phyloP scores from a whole-genome alignment of 2,329 filamentous ascomycete genomes.

The Pseudopithomyces maydicus region DNA sequence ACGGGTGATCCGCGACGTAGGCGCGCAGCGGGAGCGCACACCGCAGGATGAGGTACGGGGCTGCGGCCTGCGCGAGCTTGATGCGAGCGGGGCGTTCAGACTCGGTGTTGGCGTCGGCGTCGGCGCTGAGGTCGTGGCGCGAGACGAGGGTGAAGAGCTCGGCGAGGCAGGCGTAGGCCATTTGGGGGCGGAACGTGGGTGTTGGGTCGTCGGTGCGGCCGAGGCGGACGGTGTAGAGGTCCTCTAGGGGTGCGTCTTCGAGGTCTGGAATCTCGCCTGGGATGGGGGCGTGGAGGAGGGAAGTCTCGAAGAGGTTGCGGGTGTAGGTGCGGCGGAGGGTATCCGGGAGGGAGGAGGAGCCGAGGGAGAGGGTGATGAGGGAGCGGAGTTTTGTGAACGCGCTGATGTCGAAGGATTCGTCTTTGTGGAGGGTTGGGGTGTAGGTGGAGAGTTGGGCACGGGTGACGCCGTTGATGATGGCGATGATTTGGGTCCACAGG shows the following conservation, averaged over 20 bases:
- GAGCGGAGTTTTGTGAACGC: slow-evolving; percentile 72
- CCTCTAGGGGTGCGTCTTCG: slow-evolving; percentile 59
- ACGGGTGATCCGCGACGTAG: slow-evolving; percentile 89
- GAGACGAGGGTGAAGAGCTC: slow-evolving; percentile 67
- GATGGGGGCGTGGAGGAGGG: slow-evolving; percentile 76
- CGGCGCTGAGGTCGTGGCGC: slow-evolving; percentile 49
- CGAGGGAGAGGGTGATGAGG: slow-evolving; percentile 76
- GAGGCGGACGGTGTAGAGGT: slow-evolving; percentile 67
- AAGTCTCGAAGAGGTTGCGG: slow-evolving; percentile 78
- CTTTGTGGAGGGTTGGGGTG: slow-evolving; percentile 48
- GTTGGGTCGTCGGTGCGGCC: slow-evolving; percentile 74
- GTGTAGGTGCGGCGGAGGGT: slow-evolving; percentile 71
- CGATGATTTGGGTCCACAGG: slow-evolving; percentile 67
- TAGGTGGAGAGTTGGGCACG: slow-evolving; percentile 45
- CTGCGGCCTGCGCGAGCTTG: slow-evolving; percentile 73
- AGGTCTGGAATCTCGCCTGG: slow-evolving; percentile 62
- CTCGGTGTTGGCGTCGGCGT: no score
- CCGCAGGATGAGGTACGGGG: slow-evolving; percentile 82
- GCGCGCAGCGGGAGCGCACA: slow-evolving; percentile 79
- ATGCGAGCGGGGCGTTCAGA: slow-evolving; percentile 52
- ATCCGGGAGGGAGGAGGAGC: slow-evolving; percentile 68
- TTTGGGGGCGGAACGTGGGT: slow-evolving; percentile 68
- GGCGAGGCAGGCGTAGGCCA: slow-evolving; percentile 80
- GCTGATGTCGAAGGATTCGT: slow-evolving; percentile 81
- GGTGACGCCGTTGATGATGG: slow-evolving; percentile 45